phyloP scores from a whole-genome alignment of 805 yeast genomes.

The Schwanniomyces vanrijiae region DNA sequence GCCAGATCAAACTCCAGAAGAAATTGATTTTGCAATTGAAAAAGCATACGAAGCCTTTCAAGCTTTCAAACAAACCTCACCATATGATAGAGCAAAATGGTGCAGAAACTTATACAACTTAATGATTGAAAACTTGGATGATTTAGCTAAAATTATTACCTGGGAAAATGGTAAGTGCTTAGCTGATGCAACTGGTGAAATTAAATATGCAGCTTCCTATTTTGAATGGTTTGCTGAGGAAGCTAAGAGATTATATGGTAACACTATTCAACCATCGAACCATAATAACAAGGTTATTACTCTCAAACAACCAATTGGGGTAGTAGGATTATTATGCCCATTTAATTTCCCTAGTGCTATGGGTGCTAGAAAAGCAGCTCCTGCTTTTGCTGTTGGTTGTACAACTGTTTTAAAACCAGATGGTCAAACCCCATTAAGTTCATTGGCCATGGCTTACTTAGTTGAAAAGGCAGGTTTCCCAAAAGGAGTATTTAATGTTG shows the following conservation, averaged over 20 bases:
- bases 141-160: slow-evolving; percentile 54
- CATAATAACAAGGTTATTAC: slow-evolving; percentile 53
- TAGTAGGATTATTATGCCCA: slow-evolving; percentile 62
- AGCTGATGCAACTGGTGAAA: slow-evolving; percentile 54
- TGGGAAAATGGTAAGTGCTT: slow-evolving; percentile 64
- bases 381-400: slow-evolving; percentile 67
- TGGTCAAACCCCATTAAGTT: slow-evolving; percentile 59
- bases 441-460: slow-evolving; percentile 55
- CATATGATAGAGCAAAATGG: slow-evolving; percentile 51
- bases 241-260: slow-evolving; percentile 56
- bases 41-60: slow-evolving; percentile 47
- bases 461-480: slow-evolving; percentile 64
- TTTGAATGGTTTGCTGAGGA: slow-evolving; percentile 52
- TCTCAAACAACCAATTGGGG: slow-evolving; percentile 61
- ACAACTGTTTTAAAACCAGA: slow-evolving; percentile 63
- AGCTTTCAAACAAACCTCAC: slow-evolving; percentile 45
- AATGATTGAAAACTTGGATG: slow-evolving; percentile 56
- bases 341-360: slow-evolving; percentile 70
- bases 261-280: slow-evolving; percentile 55
- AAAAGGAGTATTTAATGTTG: slow-evolving; percentile 54
- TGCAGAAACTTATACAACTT: slow-evolving; percentile 49
- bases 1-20: slow-evolving; percentile 48
- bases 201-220: slow-evolving; percentile 55
- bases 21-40: slow-evolving; percentile 45
- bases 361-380: slow-evolving; percentile 65